phyloP scores from a whole-genome alignment of 2,329 filamentous ascomycete genomes.

The Knufia fluminis region DNA sequence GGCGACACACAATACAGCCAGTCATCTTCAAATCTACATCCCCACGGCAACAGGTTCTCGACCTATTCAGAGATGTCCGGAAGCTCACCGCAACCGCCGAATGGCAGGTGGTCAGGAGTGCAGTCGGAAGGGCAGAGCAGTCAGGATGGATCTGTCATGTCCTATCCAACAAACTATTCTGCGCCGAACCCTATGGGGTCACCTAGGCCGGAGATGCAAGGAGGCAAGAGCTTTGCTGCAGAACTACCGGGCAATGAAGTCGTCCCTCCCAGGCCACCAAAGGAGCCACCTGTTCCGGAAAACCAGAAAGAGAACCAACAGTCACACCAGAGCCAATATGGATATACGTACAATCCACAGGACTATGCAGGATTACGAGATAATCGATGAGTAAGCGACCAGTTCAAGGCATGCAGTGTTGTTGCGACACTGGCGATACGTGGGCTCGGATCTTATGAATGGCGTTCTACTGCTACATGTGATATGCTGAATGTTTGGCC shows the following conservation, averaged over 20 bases:
- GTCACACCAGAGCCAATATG: neutral
- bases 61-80: conserved; percentile 5
- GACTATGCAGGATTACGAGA: neutral
- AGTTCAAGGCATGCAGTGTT: neutral
- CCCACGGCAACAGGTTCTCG: neutral
- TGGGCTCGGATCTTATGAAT: no score
- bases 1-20: conserved; percentile 15
- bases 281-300: neutral
- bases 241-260: conserved; percentile 3
- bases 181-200: conserved; percentile 6
- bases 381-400: neutral
- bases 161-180: conserved; percentile 2
- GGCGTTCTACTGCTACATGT: no score
- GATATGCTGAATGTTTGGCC: no score
- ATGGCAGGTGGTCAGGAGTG: conserved; percentile 4
- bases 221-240: conserved; percentile 4
- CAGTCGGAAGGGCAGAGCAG: conserved; percentile 8
- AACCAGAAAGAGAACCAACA: neutral
- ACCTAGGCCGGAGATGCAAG: neutral
- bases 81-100: neutral
- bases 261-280: neutral
- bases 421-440: no score
- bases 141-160: conserved; percentile 1
- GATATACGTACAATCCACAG: conserved; percentile 5
- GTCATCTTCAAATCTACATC: neutral